phyloP scores from a whole-genome alignment of 805 yeast genomes.

The Zygosaccharomyces rouxii region DNA sequence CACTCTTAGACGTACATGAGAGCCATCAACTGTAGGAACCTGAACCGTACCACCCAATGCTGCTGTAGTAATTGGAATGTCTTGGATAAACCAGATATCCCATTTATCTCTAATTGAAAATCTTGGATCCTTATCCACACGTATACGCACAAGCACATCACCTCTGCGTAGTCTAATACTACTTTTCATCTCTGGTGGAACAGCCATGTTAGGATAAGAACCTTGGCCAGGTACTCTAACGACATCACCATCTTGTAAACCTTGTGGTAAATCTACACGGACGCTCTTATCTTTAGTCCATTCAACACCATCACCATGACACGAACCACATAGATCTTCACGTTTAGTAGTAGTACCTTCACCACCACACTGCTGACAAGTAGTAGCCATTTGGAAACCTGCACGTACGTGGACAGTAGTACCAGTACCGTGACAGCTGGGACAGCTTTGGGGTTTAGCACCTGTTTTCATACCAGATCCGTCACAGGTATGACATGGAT shows the following conservation, averaged over 20 bases:
- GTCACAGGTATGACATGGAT: slow-evolving; percentile 70
- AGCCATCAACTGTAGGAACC: slow-evolving; percentile 88
- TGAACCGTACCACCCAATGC: slow-evolving; percentile 88
- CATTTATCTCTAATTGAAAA: slow-evolving; percentile 60
- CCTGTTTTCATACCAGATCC: slow-evolving; percentile 85
- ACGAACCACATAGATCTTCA: slow-evolving; percentile 65
- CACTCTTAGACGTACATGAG: slow-evolving; percentile 67
- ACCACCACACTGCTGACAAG: slow-evolving; percentile 85
- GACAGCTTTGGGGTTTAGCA: slow-evolving; percentile 66
- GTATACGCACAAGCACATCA: slow-evolving; percentile 78
- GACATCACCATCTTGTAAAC: slow-evolving; percentile 81
- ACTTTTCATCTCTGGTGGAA: slow-evolving; percentile 44
- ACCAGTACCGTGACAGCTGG: slow-evolving; percentile 90
- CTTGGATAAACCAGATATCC: slow-evolving; percentile 59
- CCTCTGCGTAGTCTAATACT: slow-evolving; percentile 72
- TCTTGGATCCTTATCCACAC: slow-evolving; percentile 66
- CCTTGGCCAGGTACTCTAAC: slow-evolving; percentile 85
- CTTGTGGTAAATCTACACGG: slow-evolving; percentile 80
- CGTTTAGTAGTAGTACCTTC: slow-evolving; percentile 72
- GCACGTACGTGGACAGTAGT: slow-evolving; percentile 80
- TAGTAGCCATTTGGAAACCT: slow-evolving; percentile 95
- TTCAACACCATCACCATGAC: slow-evolving; percentile 88
- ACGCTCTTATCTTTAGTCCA: slow-evolving; percentile 59
- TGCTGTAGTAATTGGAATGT: slow-evolving; percentile 91
- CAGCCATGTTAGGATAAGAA: slow-evolving; percentile 76